Evolutionary conservation across 495 filamentous ascomycete species (phyloP), one percentile per base, ranked within the genome.

Genomic region (Penicillium atrosanguineum): DNA sequence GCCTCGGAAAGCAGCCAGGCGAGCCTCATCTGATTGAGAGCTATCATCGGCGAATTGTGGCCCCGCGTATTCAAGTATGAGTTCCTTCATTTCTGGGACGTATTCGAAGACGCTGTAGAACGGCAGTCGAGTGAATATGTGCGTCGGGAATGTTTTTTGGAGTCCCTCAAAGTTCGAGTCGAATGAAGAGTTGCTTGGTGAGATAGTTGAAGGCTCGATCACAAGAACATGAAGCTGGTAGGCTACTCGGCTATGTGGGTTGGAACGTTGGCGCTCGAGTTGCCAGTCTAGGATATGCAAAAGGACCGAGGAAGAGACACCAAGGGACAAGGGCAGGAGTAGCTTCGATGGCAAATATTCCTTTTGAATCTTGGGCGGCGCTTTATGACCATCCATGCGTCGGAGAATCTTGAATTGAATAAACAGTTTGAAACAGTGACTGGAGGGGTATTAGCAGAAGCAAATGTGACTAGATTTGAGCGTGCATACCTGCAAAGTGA

Each of bases 241-340:
- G 3, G 84, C 81, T 15, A 79, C 73, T 31, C 81, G 72, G 19
- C 77, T 74, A 52, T 75, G 72, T n/a, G 75, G 74, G 43, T 79
- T 79, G 26, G 75, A 65, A 4, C 75, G 72, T 67, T 89, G 85
- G 28, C 67, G 72, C 54, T 82, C 71, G 34, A 90, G 68, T 61
- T 90, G 89, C 37, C 77, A 62, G 60, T 88, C 79, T 16, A 97
- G 72, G 16, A 97, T 76, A 62, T 91, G 81, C 26, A 97, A 69
- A 20, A 98, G 73, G 7, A 81, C 77, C n/a, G 85, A 78, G 0
- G 93, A 97, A 8, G 87, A 94, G 3, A 88, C 75, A 0, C 95
- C 94, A 55, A 90, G 84, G 1, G 91, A 96, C 4, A 96, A 60
- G 1, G 90, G 89, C 14, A 97, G 70, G 3, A 96, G 75, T 23